Base-by-base conservation (phyloP, 2,329 filamentous ascomycete species). In the Hypoxylon sp. region DNA sequence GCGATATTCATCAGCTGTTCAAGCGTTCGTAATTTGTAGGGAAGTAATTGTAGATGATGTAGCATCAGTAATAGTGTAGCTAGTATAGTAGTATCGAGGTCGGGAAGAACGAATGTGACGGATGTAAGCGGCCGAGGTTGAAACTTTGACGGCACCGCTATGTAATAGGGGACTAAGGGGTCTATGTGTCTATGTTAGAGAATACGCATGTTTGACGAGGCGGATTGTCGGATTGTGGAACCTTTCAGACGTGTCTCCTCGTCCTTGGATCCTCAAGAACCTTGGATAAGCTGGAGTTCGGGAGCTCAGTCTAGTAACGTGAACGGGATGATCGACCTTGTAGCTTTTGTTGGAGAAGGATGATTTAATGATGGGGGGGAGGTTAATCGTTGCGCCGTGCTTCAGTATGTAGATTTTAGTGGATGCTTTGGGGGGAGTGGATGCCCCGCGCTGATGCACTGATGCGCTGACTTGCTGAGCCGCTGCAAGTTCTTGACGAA, bases 231-330 rank as follows among this genome's bases (percentile, higher is more conserved):
- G 49, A 50, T 60, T 66, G 67, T 70, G 68, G 61, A 65, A 63
- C 62, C 65, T 65, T 59, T 65, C 45, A 70, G 65, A 70, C 68
- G 65, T 65, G 68, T 68, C 68, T 68, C 6, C 46, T 67, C 52
- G 38, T 65, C 58, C 68, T 68, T 70, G 67, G 67, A 52, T 28
- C 58, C 45, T 64, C 30, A 32, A 21, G 21, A 28, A 60, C 5
- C 2, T 49, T 57, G 50, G 45, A 7, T 32, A 57, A 13, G 14
- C 45, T 49, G 56, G 46, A 60, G 55, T 51, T 52, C 38, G 32
- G 51, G 49, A 41, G 60, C 48, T 64, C 46, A 19, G 57, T 61
- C 57, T 61, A 61, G 52, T 62, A 68, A 65, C 51, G 49, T 56
- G 41, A 56, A 56, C 41, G 17, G 53, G 38, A 43, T 45, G 53